A percentile compares a stretch with the other conserved stretches of the same genome.
Evolutionary conservation across 352 stramenopile genomes (phyloP).

Genomic region (Pythium dissimile): DNA sequence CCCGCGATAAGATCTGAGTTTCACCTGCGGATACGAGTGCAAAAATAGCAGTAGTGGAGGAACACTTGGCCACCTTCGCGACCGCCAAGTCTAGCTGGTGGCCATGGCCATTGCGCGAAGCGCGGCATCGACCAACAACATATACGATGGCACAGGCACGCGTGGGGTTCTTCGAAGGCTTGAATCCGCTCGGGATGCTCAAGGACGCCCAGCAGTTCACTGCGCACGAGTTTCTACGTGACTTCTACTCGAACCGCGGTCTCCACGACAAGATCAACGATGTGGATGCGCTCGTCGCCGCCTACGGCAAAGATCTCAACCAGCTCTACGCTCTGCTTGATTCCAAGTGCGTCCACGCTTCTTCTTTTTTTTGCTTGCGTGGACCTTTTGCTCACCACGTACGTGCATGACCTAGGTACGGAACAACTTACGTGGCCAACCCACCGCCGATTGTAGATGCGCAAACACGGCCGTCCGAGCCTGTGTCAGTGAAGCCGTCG

Average conservation of each 20-base stretch:
- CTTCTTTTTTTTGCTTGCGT: not conserved
- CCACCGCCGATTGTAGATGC: constrained; percentile 39
- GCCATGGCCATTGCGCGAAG: not conserved
- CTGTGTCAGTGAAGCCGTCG: constrained; percentile 12
- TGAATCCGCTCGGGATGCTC: constrained; percentile 57
- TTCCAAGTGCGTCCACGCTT: constrained; percentile 57
- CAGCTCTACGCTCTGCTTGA: constrained; percentile 63
- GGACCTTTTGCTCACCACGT: no score
- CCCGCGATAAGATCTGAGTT: constrained; percentile 3
- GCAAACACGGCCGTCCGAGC: constrained; percentile 31
- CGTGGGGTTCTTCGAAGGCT: constrained; percentile 42
- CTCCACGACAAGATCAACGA: constrained; percentile 68
- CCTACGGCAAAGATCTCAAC: constrained; percentile 49
- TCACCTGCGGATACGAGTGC: not conserved
- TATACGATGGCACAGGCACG: constrained; percentile 18
- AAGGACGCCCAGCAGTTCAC: constrained; percentile 52
- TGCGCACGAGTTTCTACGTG: constrained; percentile 54
- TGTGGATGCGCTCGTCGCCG: constrained; percentile 51
- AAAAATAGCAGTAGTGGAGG: not conserved
- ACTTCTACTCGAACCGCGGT: constrained; percentile 68
- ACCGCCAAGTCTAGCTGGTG: no score
- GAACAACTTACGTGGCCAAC: constrained; percentile 45
- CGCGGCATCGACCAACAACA: not conserved
- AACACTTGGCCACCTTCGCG: no score
- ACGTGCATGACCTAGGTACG: constrained; percentile 65